phyloP scores from a whole-genome alignment of 2,329 filamentous ascomycete genomes.

The Ascocoryne sarcoides region DNA sequence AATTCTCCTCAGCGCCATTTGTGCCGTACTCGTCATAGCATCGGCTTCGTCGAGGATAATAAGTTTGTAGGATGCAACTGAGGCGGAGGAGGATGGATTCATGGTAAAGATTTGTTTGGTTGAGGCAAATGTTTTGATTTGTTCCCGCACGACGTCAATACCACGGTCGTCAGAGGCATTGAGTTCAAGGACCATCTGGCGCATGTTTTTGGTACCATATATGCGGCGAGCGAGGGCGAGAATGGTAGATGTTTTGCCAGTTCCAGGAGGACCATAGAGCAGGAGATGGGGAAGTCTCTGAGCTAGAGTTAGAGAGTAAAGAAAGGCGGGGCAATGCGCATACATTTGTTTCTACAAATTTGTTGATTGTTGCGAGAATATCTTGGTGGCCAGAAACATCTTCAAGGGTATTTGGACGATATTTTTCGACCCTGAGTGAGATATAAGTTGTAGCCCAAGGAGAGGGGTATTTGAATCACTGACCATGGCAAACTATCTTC shows the following conservation, averaged over 20 bases:
- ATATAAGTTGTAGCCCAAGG: constrained; percentile 12
- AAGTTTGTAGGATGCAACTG: constrained; percentile 76
- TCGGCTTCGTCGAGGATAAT: constrained; percentile 99
- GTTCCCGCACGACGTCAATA: constrained; percentile 95
- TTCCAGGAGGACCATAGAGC: constrained; percentile 92
- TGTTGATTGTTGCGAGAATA: constrained; percentile 95
- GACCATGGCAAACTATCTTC: constrained; percentile 92
- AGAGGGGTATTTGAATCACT: constrained; percentile 13
- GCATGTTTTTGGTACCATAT: constrained; percentile 85
- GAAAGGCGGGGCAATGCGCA: constrained; percentile 7
- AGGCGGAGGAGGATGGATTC: constrained; percentile 40
- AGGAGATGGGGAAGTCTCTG: constrained; percentile 85
- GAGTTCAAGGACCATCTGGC: constrained; percentile 96
- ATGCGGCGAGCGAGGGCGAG: constrained; percentile 87
- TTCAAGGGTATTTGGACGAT: constrained; percentile 76
- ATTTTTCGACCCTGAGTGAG: constrained; percentile 78
- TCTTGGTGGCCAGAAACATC: constrained; percentile 97
- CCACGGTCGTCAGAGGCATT: constrained; percentile 96
- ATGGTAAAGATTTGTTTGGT: constrained; percentile 91
- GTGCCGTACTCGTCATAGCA: constrained; percentile 96
- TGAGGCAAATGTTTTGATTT: constrained; percentile 98
- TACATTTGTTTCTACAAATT: constrained; percentile 87
- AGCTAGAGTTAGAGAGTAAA: constrained; percentile 3
- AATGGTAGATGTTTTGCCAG: constrained; percentile 95
- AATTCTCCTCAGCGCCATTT: constrained; percentile 92